A percentile compares a stretch with the other conserved stretches of the same genome.
Conservation (phyloP, 768 basidiomycete species). For the Inosperma sp. region DNA sequence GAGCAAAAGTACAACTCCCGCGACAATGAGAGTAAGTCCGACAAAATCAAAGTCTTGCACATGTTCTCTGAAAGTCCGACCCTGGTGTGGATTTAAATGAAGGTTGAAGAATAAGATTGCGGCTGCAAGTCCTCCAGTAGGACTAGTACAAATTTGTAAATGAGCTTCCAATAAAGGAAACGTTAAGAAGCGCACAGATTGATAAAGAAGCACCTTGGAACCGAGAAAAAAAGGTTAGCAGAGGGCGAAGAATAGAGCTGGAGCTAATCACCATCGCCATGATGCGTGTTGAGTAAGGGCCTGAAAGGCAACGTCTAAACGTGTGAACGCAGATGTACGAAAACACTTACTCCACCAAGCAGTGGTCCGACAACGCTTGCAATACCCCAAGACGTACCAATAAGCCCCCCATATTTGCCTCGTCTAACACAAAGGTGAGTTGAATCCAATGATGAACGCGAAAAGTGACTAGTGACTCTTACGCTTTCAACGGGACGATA, state of each 20-base stretch:
- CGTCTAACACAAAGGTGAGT: constrained; percentile 40
- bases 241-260: neutral
- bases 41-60: constrained; percentile 61
- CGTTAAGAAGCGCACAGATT: constrained; percentile 46
- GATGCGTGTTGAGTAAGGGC: constrained; percentile 64
- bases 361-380: constrained; percentile 74
- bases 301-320: constrained; percentile 30
- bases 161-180: neutral
- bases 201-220: constrained; percentile 62
- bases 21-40: constrained; percentile 59
- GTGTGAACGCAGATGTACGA: neutral
- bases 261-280: constrained; percentile 64
- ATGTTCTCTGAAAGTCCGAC: constrained; percentile 52
- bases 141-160: constrained; percentile 35
- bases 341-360: constrained; percentile 64
- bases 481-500: constrained; percentile 79
- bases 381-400: constrained; percentile 80
- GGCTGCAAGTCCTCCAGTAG: constrained; percentile 66
- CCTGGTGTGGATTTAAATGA: constrained; percentile 66
- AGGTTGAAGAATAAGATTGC: constrained; percentile 63
- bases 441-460: neutral
- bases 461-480: constrained; percentile 21
- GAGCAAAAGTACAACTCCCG: constrained; percentile 58
- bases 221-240: neutral
- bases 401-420: constrained; percentile 69